These are phyloP conservation scores for Scutellospora calospora DNA, from an alignment of 371 early-diverging fungal genomes.

Conservation along the genomic window DNA sequence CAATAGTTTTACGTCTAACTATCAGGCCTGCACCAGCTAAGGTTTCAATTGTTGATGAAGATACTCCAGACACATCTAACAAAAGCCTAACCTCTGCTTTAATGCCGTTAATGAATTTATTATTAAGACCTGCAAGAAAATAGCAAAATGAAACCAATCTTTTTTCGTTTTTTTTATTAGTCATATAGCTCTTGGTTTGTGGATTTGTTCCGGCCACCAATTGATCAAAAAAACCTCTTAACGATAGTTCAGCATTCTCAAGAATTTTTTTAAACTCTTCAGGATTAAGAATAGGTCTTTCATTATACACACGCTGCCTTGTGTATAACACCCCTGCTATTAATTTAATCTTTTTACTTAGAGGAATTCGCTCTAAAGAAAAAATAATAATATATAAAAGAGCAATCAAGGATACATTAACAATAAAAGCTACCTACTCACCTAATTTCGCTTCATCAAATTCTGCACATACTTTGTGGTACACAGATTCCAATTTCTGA, in stretches of 20 bases:
- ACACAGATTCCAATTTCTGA: constrained; percentile 14
- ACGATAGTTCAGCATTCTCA: neutral
- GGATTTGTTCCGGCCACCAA: constrained; percentile 1
- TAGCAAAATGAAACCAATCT: constrained; percentile 38
- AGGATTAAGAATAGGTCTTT: neutral
- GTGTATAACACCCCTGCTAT: constrained; percentile 3
- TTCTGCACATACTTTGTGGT: constrained; percentile 6
- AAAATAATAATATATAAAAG: neutral
- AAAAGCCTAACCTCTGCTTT: constrained; percentile 22
- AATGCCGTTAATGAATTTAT: constrained; percentile 28
- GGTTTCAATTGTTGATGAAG: constrained; percentile 13
- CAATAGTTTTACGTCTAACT: neutral
- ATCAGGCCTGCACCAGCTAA: constrained; percentile 10
- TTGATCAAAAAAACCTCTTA: constrained; percentile 26
- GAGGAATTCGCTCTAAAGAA: constrained; percentile 10
- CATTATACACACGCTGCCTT: neutral
- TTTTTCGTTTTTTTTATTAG: constrained; percentile 22
- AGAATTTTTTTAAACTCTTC: constrained; percentile 8
- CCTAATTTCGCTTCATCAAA: constrained; percentile 13
- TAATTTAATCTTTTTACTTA: constrained; percentile 9
- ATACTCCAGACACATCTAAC: constrained; percentile 22
- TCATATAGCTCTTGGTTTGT: constrained; percentile 4
- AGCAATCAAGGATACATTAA: neutral
- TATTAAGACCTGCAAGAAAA: constrained; percentile 35
- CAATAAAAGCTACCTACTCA: neutral